phyloP scores from a whole-genome alignment of 176 grass and related monocot genomes.

The Puya raimondii region DNA sequence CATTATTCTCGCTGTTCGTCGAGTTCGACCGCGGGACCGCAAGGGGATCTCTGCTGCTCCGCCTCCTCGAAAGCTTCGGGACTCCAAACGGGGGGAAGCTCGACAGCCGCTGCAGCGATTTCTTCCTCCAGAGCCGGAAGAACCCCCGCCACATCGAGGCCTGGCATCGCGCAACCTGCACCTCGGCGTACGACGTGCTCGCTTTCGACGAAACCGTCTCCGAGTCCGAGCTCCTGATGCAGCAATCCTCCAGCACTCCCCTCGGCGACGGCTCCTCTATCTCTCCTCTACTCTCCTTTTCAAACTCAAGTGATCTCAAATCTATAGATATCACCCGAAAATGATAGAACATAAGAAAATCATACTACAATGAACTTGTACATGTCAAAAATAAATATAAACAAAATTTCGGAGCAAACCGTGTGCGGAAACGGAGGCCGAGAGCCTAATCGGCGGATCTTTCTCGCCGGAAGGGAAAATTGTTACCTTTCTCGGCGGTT shows the following conservation, averaged over 20 bases:
- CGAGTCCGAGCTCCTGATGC: background rate
- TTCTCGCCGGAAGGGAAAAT: background rate
- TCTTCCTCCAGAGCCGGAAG: background rate
- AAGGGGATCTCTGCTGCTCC: background rate
- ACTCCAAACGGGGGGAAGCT: slow-evolving; percentile 13
- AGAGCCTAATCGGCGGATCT: background rate
- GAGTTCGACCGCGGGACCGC: background rate
- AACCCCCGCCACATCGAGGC: slow-evolving; percentile 2
- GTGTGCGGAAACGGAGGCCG: background rate
- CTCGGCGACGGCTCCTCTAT: background rate
- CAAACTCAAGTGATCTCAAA: background rate
- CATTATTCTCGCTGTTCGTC: background rate
- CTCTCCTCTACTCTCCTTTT: background rate
- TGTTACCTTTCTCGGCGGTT: background rate
- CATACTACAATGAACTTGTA: background rate
- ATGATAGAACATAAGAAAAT: background rate
- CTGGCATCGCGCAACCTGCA: background rate
- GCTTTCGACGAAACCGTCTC: background rate
- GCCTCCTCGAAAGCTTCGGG: slow-evolving; percentile 2
- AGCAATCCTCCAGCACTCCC: background rate
- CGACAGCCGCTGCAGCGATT: slow-evolving; percentile 3
- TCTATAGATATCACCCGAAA: background rate
- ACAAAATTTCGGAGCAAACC: background rate
- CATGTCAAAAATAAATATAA: background rate
- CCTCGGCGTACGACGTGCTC: slow-evolving; percentile 7